Evolutionary conservation across 129 eudicot genomes (phyloP).

Genomic region (Pittosporum tobira): DNA sequence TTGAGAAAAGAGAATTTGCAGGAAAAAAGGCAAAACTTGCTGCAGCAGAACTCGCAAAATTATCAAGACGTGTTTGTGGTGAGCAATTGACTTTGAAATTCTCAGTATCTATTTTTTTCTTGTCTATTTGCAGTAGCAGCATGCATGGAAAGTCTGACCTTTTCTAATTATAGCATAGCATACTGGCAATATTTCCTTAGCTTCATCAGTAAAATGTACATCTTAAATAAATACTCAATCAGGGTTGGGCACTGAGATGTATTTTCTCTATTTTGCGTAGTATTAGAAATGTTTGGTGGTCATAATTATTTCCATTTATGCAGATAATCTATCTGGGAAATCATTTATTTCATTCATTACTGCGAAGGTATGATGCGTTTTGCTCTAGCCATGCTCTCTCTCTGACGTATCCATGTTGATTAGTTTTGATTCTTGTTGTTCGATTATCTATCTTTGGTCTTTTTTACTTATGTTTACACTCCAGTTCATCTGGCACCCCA

Average conservation of each 20-base stretch:
- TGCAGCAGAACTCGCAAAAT: constrained; percentile 89
- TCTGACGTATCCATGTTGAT: background rate
- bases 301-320: constrained; percentile 17
- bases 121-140: background rate
- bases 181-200: too few relatives aligned
- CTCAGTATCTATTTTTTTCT: background rate
- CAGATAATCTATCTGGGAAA: constrained; percentile 85
- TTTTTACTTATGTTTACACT: too few relatives aligned
- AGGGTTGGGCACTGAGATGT: background rate
- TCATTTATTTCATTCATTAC: constrained; percentile 83
- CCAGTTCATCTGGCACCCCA: too few relatives aligned
- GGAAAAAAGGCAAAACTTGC: constrained; percentile 98
- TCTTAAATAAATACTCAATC: background rate
- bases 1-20: constrained; percentile 85
- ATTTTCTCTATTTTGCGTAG: background rate
- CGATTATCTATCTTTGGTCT: background rate
- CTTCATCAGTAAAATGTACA: background rate
- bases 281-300: constrained; percentile 8
- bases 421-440: background rate
- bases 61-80: constrained; percentile 97
- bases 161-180: background rate
- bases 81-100: constrained; percentile 20
- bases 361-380: constrained; percentile 49
- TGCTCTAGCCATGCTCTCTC: background rate
- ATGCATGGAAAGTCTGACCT: background rate